Base-by-base conservation (phyloP, 2,329 filamentous ascomycete species). In the Incumbomyces delicatus region DNA sequence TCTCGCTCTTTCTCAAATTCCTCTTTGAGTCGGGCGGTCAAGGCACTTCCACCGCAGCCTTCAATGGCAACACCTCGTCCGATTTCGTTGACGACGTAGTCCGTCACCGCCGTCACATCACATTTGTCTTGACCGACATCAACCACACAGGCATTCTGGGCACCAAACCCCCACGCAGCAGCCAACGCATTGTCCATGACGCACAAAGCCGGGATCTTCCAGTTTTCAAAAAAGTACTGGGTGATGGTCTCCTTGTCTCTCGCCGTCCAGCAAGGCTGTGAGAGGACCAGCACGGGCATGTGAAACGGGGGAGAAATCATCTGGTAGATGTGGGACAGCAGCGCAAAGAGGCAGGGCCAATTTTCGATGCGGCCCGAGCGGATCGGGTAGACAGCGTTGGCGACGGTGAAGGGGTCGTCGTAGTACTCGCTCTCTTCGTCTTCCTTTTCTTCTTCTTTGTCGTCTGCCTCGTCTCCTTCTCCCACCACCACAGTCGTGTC, bases 221-320 rank as follows among this genome's bases (percentile, higher is more conserved):
- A 95, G 67, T 92, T 94, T 67, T 98, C 92, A 60, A 98, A 98
- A 54, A 96, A 80, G 71, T 95, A 98, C 53, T 92, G 87, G 12
- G 89, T 85, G 55, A 98, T 82, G 33, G 77, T 78, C 66, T 96
- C 90, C 62, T 83, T 83, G 64, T 95, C 88, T 52, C 84, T 82
- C 7, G 85, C 80, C 3, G 87, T 88, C 90, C 92, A 98, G 56
- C 82, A 83, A 3, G 92, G 89, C 57, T 94, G 86, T 6, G 85
- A 78, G 66, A 96, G 84, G 52, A 98, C 78, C 63, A 96, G 76
- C 54, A 98, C 87, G 1, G 92, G 89, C 0, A 90, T 95, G 68
- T 95, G 92, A 63, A 95, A 92, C 2, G 87, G 87, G 20, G 87
- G 88, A 50, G 87, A 92, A 50, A 98, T 77, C 40, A 85, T 78